Base-by-base conservation (phyloP, 345 rosid genomes). In the Linum tenue region DNA sequence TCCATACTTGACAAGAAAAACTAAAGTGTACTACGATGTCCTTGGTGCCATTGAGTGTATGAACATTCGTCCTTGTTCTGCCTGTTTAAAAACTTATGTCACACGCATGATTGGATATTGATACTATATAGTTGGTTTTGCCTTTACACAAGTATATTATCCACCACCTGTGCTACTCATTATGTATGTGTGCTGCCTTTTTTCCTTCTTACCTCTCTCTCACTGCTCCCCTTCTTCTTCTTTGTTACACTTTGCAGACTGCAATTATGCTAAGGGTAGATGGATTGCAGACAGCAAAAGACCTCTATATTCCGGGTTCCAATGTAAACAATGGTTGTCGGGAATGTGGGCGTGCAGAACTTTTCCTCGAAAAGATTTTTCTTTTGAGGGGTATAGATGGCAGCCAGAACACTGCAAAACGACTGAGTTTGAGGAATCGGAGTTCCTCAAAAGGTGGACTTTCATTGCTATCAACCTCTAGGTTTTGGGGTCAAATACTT, bases 201-300 rank as follows among this genome's bases (percentile, higher is more conserved):
- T 22, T 22, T 22, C 39, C 17, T 17, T 11, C 51, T 31, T 63
- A n/a, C 53, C 5, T 62, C 15, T 31, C 38, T 41, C 9, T 41
- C 9, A 41, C 5, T 41, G 44, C 5, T 41, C 44, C 44, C 44
- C 44, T 8, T 41, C 3, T 57, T 57, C 17, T 3, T 17, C 36
- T 7, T 57, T 59, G 9, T 55, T 55, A 15, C 12, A 11, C 5
- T 36, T 59, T 36, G 62, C 62, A 70, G 69, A 14, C 48, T 75
- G 78, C 74, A 70, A 70, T 63, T 70, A 75, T 70, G 74, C 78
- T 53, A 75, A 70, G 61, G 78, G 74, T 31, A 75, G 39, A 70
- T 75, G 78, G 78, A 51, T 75, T 57, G 62, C 67, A 62, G 78
- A 75, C 14, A 63, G 50, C 44, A 66, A 37, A 41, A 35, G 65